Conservation (phyloP, 345 rosid species). For the Citrus mangshanensis region DNA sequence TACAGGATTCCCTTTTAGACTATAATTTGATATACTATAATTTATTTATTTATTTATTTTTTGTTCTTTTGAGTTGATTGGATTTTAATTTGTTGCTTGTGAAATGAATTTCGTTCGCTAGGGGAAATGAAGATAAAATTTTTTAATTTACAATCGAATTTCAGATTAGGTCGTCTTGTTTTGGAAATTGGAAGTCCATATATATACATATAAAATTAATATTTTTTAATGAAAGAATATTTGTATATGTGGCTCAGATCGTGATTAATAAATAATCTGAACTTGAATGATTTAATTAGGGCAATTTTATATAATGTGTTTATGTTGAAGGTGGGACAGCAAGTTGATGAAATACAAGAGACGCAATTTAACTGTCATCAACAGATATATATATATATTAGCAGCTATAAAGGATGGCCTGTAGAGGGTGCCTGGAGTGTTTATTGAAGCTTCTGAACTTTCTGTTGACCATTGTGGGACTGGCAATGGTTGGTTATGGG, state of each 20-base stretch:
- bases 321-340: constrained; percentile 22
- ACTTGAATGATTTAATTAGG: background rate
- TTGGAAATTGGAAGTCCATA: background rate
- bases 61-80: background rate
- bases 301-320: background rate
- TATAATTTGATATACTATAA: background rate
- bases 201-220: background rate
- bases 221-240: background rate
- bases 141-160: background rate
- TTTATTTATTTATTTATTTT: background rate
- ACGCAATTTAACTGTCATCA: background rate
- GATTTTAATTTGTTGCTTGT: background rate
- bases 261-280: background rate
- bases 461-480: constrained; percentile 69
- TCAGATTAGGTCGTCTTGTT: background rate
- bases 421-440: constrained; percentile 80
- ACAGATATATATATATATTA: too few species aligned
- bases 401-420: constrained; percentile 48
- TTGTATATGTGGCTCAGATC: background rate
- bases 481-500: constrained; percentile 92
- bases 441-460: constrained; percentile 80
- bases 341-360: constrained; percentile 32
- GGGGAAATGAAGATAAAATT: background rate
- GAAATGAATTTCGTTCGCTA: background rate
- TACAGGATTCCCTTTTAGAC: background rate